A percentile compares a stretch with the other conserved stretches of the same genome.
phyloP scores from a whole-genome alignment of 257 asterid species.

The Solanum bukasovii region DNA sequence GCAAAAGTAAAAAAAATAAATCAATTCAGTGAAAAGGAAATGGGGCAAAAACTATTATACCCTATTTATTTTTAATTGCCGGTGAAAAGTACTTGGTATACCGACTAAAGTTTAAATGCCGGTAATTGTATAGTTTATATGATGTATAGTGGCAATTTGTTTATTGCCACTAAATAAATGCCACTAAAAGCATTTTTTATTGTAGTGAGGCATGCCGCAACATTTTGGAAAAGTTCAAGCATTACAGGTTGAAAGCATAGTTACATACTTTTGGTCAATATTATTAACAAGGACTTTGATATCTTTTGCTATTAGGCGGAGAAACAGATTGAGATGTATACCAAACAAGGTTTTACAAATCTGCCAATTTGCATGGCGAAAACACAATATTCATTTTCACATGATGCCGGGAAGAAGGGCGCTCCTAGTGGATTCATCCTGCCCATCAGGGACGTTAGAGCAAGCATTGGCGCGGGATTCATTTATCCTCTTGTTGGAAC shows the following conservation, averaged over 20 bases:
- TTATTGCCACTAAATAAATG: too few relatives aligned
- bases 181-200: too few relatives aligned
- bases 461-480: constrained; percentile 94
- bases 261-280: background rate
- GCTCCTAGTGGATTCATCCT: constrained; percentile 84
- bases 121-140: too few relatives aligned
- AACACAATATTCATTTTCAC: constrained; percentile 93
- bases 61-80: too few relatives aligned
- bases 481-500: constrained; percentile 91
- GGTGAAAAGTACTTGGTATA: too few relatives aligned
- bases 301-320: constrained; percentile 48
- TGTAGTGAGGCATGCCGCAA: too few relatives aligned
- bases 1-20: too few relatives aligned
- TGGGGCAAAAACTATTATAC: too few relatives aligned
- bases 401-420: constrained; percentile 68
- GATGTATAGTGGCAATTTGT: too few relatives aligned
- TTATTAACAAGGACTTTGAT: background rate
- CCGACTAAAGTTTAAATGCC: too few relatives aligned
- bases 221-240: background rate
- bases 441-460: constrained; percentile 87
- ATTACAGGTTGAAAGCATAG: background rate
- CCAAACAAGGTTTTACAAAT: constrained; percentile 74
- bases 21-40: too few relatives aligned
- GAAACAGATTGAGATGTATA: constrained; percentile 86
- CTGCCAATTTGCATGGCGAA: constrained; percentile 98